Evolutionary conservation across 345 rosid genomes (phyloP), one percentile per base, ranked within the genome.

Genomic region (Melaleuca alternifolia): DNA sequence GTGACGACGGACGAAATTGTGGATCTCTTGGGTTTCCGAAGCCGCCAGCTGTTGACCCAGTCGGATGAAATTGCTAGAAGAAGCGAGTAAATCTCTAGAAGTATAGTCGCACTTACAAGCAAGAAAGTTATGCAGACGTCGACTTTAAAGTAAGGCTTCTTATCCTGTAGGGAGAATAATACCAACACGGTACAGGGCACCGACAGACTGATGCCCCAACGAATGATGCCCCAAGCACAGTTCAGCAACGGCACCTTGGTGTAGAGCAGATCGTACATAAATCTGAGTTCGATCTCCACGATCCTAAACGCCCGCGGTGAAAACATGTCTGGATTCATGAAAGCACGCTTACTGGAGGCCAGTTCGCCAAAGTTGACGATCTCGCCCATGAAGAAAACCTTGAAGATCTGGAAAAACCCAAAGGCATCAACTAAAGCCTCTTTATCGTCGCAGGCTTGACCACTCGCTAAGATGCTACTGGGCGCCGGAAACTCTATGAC

Each of bases 221-320:
- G 86, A 83, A 14, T 21, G 37, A 44, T 57, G 54, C 92, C 91
- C 11, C 5, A 44, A 33, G 7, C 0, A 46, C 84, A 11, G 44
- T 82, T 85, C 6, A 89, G 82, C 50, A 93, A 33, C 3, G 71
- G 83, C 8, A 87, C 91, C 88, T 93, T 94, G 85, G 95, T 94
- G 88, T 87, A 90, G 20, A 92, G 85, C 85, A 83, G 37, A 54
- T 92, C 94, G 44, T 91, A 94, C 54, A 92, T 82, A 85, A 93
- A 89, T 33, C 88, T 77, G 1, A 94, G 91, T 85, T 91, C 93
- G 23, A 84, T 88, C 83, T 91, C 93, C 3, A 91, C 82, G 37
- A 94, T 54, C 3, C 85, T 83, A 54, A 91, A 88, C 11, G 92
- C 94, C 2, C 87, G 85, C 14, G 20, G 75, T 1, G 92, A 2